These are phyloP conservation scores for Neonectria coccinea DNA, from an alignment of 2,329 filamentous ascomycete species.

Conservation along the genomic window DNA sequence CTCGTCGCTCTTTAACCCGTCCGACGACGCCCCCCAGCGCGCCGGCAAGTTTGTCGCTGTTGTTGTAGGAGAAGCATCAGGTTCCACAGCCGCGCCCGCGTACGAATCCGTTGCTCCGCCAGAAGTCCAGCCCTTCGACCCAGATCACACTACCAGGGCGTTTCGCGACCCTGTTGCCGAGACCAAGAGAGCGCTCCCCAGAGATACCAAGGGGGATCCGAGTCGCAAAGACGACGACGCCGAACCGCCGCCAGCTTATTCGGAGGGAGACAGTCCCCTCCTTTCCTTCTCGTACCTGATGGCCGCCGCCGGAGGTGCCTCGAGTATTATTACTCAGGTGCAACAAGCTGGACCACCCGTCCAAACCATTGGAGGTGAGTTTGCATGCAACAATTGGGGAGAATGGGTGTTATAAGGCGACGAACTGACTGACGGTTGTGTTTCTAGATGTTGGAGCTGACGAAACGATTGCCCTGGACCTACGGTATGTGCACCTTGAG, in stretches of 20 bases:
- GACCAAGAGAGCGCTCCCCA: constrained; percentile 86
- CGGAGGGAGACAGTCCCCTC: constrained; percentile 92
- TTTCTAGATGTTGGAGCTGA: constrained; percentile 82
- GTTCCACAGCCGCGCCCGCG: constrained; percentile 63
- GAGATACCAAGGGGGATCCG: constrained; percentile 81
- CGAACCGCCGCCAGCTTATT: constrained; percentile 96
- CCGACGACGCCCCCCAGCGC: constrained; percentile 52
- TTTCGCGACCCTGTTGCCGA: constrained; percentile 71
- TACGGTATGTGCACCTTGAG: constrained; percentile 72
- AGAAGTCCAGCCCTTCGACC: constrained; percentile 54
- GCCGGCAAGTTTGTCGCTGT: constrained; percentile 49
- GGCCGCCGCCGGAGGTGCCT: constrained; percentile 95
- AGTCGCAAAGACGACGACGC: constrained; percentile 83
- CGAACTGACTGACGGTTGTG: constrained; percentile 14
- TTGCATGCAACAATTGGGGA: background rate
- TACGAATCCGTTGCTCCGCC: constrained; percentile 57
- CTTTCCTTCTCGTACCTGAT: constrained; percentile 95
- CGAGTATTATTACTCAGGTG: constrained; percentile 99
- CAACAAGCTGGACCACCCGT: constrained; percentile 92
- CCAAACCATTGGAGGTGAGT: constrained; percentile 85
- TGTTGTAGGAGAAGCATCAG: constrained; percentile 49
- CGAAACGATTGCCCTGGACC: constrained; percentile 94
- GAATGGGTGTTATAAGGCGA: background rate
- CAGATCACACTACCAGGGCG: constrained; percentile 52
- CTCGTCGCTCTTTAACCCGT: constrained; percentile 66